These are phyloP conservation scores for Globisporangium paddicum DNA, from an alignment of 352 stramenopile genomes.

Conservation along the genomic window DNA sequence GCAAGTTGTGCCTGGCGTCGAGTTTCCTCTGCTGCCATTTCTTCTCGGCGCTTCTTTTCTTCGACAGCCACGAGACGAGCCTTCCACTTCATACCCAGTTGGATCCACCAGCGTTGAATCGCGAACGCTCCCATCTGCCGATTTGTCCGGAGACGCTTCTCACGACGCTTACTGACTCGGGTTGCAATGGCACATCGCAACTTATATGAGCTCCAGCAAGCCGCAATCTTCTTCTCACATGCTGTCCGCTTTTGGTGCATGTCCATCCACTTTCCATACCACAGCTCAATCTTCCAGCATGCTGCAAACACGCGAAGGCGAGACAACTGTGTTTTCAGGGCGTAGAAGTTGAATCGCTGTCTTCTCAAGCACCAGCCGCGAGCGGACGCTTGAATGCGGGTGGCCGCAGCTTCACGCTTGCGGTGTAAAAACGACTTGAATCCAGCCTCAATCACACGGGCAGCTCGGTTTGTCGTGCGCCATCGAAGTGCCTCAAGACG, in stretches of 20 bases:
- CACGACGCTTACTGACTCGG: constrained; percentile 8
- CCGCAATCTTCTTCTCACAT: constrained; percentile 22
- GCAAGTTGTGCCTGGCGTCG: neutral
- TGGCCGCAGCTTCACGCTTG: constrained; percentile 19
- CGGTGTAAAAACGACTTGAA: constrained; percentile 20
- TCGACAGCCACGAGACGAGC: constrained; percentile 19
- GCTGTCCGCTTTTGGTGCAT: constrained; percentile 21
- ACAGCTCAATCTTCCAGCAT: constrained; percentile 53
- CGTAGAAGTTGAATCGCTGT: constrained; percentile 39
- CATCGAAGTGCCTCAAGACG: constrained; percentile 20
- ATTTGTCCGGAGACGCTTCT: constrained; percentile 6
- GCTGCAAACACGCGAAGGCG: constrained; percentile 31
- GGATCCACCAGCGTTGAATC: constrained; percentile 44
- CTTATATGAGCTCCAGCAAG: constrained; percentile 27
- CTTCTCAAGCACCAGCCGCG: constrained; percentile 34
- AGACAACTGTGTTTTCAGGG: constrained; percentile 28
- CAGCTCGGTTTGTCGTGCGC: constrained; percentile 26
- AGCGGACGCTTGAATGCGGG: constrained; percentile 18
- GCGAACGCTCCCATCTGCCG: constrained; percentile 14
- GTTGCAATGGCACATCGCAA: constrained; percentile 19
- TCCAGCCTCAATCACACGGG: constrained; percentile 21
- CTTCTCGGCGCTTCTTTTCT: constrained; percentile 10
- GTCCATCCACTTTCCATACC: constrained; percentile 25
- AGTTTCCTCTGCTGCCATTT: neutral
- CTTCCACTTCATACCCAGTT: constrained; percentile 31